Evolutionary conservation across 2,329 filamentous ascomycete genomes (phyloP), one percentile per base, ranked within the genome.

Genomic region (Nothomitra cinnamomea): DNA sequence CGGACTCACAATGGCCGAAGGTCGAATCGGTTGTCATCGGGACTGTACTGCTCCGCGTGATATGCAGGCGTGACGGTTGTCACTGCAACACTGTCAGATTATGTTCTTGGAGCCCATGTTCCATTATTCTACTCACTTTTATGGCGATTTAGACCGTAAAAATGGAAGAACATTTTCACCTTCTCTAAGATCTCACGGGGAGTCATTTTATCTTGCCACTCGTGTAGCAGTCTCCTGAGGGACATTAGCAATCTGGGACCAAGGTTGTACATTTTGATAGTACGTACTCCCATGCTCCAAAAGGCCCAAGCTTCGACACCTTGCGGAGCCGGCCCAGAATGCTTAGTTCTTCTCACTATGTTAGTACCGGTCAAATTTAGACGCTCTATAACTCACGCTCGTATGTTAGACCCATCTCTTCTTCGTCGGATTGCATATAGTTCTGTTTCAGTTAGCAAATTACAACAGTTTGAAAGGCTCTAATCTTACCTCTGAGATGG

Each of bases 401-500:
- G 62, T 79, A 76, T 1, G 72, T 73, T 56, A 76, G 69, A 38
- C 72, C 72, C 67, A 70, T 76, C 59, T 78, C 74, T 21, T 65
- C 71, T 63, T 79, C 77, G 58, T 80, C 77, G 56, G 67, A 70
- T 57, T 80, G 76, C 4, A 74, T 72, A 59, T 84, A 83, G 15
- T 70, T n/a, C n/a, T n/a, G n/a, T n/a, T n/a, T n/a, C n/a, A n/a
- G n/a, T n/a, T n/a, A n/a, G n/a, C n/a, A n/a, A n/a, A n/a, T n/a
- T n/a, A n/a, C n/a, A n/a, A n/a, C n/a, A n/a, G n/a, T n/a, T n/a
- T n/a, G n/a, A n/a, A n/a, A n/a, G n/a, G n/a, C n/a, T n/a, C n/a
- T n/a, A n/a, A n/a, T n/a, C n/a, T n/a, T n/a, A n/a, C 71, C 1
- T 74, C 71, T 0, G 81, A 82, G 49, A 85, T 77, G 6, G 83